Base-by-base conservation (phyloP, 2,329 filamentous ascomycete genomes). In the Coniochaeta sp. region DNA sequence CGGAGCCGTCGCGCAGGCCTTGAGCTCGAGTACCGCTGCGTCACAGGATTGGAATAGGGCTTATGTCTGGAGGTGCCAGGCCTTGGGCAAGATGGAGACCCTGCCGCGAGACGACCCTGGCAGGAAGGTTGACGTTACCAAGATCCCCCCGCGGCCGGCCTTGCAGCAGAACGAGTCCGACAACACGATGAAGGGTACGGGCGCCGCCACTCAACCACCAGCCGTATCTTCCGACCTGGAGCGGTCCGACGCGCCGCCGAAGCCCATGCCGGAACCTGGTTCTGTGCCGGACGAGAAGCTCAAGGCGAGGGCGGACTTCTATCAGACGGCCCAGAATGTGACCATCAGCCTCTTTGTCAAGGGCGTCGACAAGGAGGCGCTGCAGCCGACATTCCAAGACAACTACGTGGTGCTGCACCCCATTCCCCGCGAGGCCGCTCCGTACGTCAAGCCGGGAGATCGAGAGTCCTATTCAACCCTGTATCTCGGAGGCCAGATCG, bases 31-130 rank as follows among this genome's bases (percentile, higher is more conserved):
- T 47, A 56, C 57, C 36, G 58, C 28, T 24, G 28, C 19, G 38
- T 34, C 54, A 8, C 19, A 44, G 55, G 32, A 34, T 10, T 74
- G 71, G 72, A 75, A 76, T 30, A 72, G 74, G 34, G 80, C 79
- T 1, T 75, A 76, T 58, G 71, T 74, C 0, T 73, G 81, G 69
- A 75, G 83, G 4, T 66, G 77, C 24, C 79, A 82, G 68, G 74
- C 77, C n/a, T 71, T 86, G 8, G 69, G 65, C 0, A 68, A 69
- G 26, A 68, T 86, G 72, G 74, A 76, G 52, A 72, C 70, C 55
- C 70, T 83, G 26, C 75, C 78, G 0, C 67, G 65, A 14, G 78
- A 77, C 2, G 75, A 82, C 55, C 68, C 75, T 1, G 77, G 73
- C 1, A 73, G 82, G 28, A 83, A 78, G 70, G 70, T 81, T 34